Evolutionary conservation across 495 filamentous ascomycete species (phyloP).

Genomic region (Aspergillus biplanus): DNA sequence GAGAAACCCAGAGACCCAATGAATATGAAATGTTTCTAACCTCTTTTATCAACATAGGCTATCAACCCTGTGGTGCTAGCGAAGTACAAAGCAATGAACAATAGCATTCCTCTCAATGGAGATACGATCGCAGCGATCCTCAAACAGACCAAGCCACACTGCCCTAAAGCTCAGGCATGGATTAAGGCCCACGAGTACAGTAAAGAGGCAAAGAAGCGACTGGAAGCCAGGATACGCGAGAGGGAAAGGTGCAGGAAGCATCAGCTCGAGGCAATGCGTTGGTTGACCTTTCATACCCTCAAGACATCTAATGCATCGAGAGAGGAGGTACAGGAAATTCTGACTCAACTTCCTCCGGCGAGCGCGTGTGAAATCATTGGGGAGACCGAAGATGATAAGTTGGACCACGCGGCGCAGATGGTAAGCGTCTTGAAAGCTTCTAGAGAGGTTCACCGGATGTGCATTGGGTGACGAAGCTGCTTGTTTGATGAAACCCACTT

Average conservation of each 20-base stretch:
- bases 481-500: neutral
- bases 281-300: conserved; percentile 10
- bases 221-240: conserved; percentile 10
- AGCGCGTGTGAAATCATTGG: neutral
- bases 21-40: too few species aligned
- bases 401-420: neutral
- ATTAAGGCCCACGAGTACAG: conserved; percentile 24
- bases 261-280: conserved; percentile 9
- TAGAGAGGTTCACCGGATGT: too few species aligned
- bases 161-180: conserved; percentile 24
- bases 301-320: conserved; percentile 16
- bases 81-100: conserved; percentile 1
- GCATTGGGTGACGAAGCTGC: conserved; percentile 8
- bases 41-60: too few species aligned
- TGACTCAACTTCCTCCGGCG: conserved; percentile 1
- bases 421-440: too few species aligned
- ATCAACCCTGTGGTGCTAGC: neutral
- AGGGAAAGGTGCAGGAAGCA: conserved; percentile 14
- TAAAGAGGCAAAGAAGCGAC: conserved; percentile 18
- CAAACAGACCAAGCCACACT: conserved; percentile 64
- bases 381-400: neutral
- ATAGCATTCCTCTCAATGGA: conserved; percentile 33
- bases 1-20: neutral
- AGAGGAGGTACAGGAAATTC: conserved; percentile 7
- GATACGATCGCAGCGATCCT: conserved; percentile 67